phyloP scores from a whole-genome alignment of 2,329 filamentous ascomycete species.

The Hypoxylon sp. region DNA sequence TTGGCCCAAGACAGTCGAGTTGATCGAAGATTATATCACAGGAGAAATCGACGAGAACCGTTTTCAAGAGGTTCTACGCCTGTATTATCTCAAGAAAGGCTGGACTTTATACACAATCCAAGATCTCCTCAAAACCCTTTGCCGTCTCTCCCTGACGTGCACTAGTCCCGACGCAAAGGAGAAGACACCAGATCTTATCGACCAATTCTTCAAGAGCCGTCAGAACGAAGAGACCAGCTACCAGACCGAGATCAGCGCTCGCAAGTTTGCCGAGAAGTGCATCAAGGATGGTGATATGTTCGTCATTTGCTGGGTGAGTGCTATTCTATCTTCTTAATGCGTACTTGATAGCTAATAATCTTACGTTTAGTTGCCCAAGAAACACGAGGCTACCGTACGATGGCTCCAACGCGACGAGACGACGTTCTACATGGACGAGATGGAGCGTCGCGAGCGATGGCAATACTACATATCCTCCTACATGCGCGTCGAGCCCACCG shows the following conservation, averaged over 20 bases:
- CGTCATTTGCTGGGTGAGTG: slow-evolving; percentile 87
- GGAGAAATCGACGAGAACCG: slow-evolving; percentile 84
- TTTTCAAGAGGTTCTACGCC: slow-evolving; percentile 90
- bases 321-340: slow-evolving; percentile 4
- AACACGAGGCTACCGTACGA: slow-evolving; percentile 77
- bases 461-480: slow-evolving; percentile 96
- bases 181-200: slow-evolving; percentile 90
- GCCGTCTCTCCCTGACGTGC: slow-evolving; percentile 83
- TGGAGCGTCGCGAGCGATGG: slow-evolving; percentile 86
- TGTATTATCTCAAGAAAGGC: slow-evolving; percentile 89
- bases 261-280: slow-evolving; percentile 92
- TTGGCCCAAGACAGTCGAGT: slow-evolving; percentile 85
- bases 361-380: slow-evolving; percentile 70
- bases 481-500: slow-evolving; percentile 87
- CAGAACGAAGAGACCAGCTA: slow-evolving; percentile 88
- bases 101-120: slow-evolving; percentile 96
- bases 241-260: slow-evolving; percentile 87
- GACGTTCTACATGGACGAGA: slow-evolving; percentile 88
- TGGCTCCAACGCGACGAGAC: slow-evolving; percentile 76
- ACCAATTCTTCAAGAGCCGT: slow-evolving; percentile 85
- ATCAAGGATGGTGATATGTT: slow-evolving; percentile 95
- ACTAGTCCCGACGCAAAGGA: slow-evolving; percentile 90
- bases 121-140: slow-evolving; percentile 84
- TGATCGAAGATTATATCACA: slow-evolving; percentile 88
- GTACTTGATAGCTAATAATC: slow-evolving; percentile 50